Conservation (phyloP, 148 eudicot genomes). For the Vaccinium corymbosum region DNA sequence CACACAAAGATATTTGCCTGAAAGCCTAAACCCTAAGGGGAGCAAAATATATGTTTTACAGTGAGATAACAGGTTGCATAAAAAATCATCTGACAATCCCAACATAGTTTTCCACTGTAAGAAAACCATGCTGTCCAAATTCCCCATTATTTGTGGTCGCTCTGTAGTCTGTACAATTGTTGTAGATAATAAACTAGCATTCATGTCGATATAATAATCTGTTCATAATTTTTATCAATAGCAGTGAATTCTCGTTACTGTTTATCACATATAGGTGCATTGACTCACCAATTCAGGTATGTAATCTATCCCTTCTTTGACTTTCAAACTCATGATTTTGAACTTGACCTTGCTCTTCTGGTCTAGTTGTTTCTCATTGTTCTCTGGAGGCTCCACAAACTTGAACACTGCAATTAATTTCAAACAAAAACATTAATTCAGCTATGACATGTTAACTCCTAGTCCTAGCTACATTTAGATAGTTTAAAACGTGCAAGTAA, state of each 20-base stretch:
- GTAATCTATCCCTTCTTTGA: constrained; percentile 72
- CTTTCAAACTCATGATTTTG: constrained; percentile 95
- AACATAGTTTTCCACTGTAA: not conserved
- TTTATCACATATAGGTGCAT: not conserved
- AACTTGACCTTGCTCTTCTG: constrained; percentile 76
- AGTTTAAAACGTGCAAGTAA: not conserved
- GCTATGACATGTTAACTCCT: not conserved
- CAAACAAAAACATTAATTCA: not conserved
- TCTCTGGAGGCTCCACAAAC: constrained; percentile 96
- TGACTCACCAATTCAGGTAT: constrained; percentile 76
- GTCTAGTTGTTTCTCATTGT: constrained; percentile 71
- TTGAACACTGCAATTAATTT: constrained; percentile 62
- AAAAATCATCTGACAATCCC: not conserved
- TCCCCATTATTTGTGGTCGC: not conserved
- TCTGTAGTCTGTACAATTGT: not conserved
- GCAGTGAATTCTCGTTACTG: not conserved
- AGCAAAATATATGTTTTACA: not conserved
- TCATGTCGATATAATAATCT: not conserved
- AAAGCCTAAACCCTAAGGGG: not conserved
- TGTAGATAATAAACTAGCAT: not conserved
- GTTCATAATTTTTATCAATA: not conserved
- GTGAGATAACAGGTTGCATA: not conserved
- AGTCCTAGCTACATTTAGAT: not conserved
- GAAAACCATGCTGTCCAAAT: not conserved
- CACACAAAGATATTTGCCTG: not conserved